A percentile compares a stretch with the other conserved stretches of the same genome.
Conservation (phyloP, 148 eudicot species). For the Rhododendron simsii region DNA sequence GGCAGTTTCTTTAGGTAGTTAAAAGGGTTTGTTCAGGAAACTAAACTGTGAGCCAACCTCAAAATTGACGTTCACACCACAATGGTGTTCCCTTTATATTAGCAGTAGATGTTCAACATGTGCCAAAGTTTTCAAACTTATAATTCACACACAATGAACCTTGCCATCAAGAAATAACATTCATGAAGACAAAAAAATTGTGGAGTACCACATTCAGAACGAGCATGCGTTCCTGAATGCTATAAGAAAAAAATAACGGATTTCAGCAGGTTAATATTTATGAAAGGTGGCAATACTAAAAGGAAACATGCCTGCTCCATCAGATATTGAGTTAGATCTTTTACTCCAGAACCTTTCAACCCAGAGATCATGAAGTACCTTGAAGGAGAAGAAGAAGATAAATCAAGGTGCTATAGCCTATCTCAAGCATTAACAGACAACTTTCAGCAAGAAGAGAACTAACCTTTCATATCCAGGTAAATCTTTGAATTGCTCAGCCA, state of each 20-base stretch:
- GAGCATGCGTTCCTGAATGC: background rate
- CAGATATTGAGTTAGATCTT: constrained; percentile 66
- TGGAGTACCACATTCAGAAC: background rate
- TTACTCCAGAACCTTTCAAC: constrained; percentile 88
- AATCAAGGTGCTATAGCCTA: background rate
- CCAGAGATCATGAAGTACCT: constrained; percentile 93
- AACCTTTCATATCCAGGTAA: constrained; percentile 17
- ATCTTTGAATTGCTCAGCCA: constrained; percentile 74
- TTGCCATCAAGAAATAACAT: background rate
- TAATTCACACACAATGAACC: background rate
- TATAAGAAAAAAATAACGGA: background rate
- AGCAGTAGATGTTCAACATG: background rate
- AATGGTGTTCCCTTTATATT: background rate
- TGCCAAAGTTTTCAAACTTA: background rate
- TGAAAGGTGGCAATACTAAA: constrained; percentile 7
- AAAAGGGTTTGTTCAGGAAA: background rate
- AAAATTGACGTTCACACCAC: background rate
- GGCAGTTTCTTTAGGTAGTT: background rate
- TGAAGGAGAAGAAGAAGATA: constrained; percentile 1
- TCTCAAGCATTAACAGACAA: background rate
- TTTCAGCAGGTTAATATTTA: background rate
- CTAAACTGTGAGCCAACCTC: background rate
- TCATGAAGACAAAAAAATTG: background rate
- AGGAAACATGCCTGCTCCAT: constrained; percentile 62
- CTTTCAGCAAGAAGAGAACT: background rate